Conservation (phyloP, 2,329 filamentous ascomycete species). For the Blastomyces silverae region DNA sequence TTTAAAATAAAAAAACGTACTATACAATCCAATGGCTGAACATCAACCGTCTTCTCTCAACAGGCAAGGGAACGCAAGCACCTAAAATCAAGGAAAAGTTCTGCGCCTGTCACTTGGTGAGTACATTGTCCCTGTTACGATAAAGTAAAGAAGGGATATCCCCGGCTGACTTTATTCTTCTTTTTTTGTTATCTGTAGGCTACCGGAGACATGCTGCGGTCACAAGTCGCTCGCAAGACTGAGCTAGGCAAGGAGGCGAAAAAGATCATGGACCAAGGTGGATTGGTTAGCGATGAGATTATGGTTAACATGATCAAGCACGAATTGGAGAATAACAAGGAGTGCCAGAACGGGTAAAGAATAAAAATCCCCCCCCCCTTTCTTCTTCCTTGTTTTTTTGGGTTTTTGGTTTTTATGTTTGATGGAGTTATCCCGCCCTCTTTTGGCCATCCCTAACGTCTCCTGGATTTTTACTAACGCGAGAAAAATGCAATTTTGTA, state of each 20-base stretch:
- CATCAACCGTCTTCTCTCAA: conserved; percentile 19
- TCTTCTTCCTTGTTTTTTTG: background rate
- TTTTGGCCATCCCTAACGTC: background rate
- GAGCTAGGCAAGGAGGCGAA: conserved; percentile 89
- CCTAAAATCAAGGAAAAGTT: conserved; percentile 98
- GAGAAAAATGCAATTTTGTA: background rate
- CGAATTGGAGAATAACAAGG: conserved; percentile 85
- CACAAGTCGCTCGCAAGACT: conserved; percentile 97
- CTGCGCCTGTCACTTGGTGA: conserved; percentile 91
- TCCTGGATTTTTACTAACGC: conserved; percentile 12
- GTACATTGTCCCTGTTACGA: conserved; percentile 28
- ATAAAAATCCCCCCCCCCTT: too few relatives aligned
- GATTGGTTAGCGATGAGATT: conserved; percentile 96
- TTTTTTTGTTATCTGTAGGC: conserved; percentile 52
- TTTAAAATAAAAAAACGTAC: background rate
- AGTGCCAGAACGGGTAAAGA: conserved; percentile 90
- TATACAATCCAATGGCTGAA: background rate
- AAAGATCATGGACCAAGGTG: conserved; percentile 99
- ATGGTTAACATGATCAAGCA: conserved; percentile 99
- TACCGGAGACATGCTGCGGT: conserved; percentile 97
- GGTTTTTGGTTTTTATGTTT: too few relatives aligned
- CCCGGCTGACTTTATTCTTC: conserved; percentile 18
- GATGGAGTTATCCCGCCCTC: background rate
- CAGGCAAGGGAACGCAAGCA: conserved; percentile 98
- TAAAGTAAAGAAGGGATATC: background rate